Evolutionary conservation across 495 filamentous ascomycete genomes (phyloP), one percentile per base, ranked within the genome.

Genomic region (Trichocladium antarcticum): DNA sequence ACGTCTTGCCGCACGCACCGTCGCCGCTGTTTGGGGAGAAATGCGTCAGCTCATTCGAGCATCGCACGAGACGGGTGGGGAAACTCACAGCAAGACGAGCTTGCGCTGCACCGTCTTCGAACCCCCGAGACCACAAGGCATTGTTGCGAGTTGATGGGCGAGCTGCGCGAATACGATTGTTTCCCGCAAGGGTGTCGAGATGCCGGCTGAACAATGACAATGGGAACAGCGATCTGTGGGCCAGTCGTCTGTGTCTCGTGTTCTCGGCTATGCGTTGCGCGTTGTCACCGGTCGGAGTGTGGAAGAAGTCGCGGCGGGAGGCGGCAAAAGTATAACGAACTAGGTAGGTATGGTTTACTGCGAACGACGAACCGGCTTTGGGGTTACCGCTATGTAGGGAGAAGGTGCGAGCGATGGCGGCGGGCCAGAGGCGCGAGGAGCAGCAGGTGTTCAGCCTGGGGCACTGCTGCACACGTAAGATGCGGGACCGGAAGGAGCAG

Each of bases 1-100:
- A 96, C 44, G 92, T 98, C 74, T 98, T 98, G 60, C 92, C 92
- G 66, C 87, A 95, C 54, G 92, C 92, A 74, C 92, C 92, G 68
- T 98, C 92, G 57, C 92, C 92, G 65, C 87, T 93, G 58, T 57
- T n/a, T 6, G 6, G n/a, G 32, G 24, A 6, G 21, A 39, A 14
- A 39, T 45, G 27, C 35, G 61, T 72, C 59, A 70, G 64, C 56
- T 45, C 29, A 24, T 41, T 39, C 20, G 28, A 16, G 20, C 35
- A 32, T 32, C 31, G 31, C 31, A 32, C 11, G 12, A 14, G 11
- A 32, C 31, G 31, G 10, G 31, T 36, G 37, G 41, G 36, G 5
- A 16, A 31, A 85, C 84, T 68, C 70, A 95, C 89, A 98, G 73
- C 51, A 98, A 78, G 64, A 98, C 92, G 66, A 98, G 83, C 80